phyloP scores from a whole-genome alignment of 202 grass and related monocot genomes.

The Setaria italica region DNA sequence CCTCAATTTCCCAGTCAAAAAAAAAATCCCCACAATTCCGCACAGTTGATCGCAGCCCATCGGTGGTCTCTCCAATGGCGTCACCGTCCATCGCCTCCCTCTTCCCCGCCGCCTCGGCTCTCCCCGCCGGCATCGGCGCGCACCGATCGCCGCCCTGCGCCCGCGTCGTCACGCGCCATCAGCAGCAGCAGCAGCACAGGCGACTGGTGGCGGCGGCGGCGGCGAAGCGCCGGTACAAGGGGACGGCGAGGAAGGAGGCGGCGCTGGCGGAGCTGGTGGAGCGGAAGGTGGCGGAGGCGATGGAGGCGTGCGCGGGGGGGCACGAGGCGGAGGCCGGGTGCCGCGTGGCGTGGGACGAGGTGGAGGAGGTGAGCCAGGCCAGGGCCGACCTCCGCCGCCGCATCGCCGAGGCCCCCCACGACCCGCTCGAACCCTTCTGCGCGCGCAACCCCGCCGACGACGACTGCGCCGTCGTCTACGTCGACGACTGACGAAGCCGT shows the following conservation, averaged over 20 bases:
- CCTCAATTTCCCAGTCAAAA: not conserved
- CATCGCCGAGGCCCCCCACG: slow-evolving; percentile 44
- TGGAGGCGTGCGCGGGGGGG: slow-evolving; percentile 51
- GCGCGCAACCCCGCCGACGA: slow-evolving; percentile 50
- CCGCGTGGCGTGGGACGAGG: slow-evolving; percentile 78
- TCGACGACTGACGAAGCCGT: slow-evolving; percentile 26
- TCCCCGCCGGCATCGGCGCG: not conserved
- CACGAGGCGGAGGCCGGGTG: slow-evolving; percentile 40
- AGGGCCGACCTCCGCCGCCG: slow-evolving; percentile 66
- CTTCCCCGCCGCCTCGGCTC: not conserved
- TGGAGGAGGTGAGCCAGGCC: slow-evolving; percentile 79
- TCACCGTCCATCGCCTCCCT: not conserved
- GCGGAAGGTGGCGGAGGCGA: slow-evolving; percentile 77
- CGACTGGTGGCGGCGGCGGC: slow-evolving; percentile 15
- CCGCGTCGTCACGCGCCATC: not conserved
- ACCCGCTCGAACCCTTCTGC: slow-evolving; percentile 80
- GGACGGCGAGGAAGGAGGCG: slow-evolving; percentile 64
- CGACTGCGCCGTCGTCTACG: slow-evolving; percentile 64
- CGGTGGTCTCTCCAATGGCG: slow-evolving; percentile 4
- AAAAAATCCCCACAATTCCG: not conserved
- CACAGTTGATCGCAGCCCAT: not conserved
- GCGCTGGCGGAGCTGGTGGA: slow-evolving; percentile 69
- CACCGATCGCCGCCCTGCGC: not conserved
- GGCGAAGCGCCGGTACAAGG: slow-evolving; percentile 65
- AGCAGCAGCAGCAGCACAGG: not conserved